Base-by-base conservation (phyloP, 257 asterid species). In the Solanum stenotomum region DNA sequence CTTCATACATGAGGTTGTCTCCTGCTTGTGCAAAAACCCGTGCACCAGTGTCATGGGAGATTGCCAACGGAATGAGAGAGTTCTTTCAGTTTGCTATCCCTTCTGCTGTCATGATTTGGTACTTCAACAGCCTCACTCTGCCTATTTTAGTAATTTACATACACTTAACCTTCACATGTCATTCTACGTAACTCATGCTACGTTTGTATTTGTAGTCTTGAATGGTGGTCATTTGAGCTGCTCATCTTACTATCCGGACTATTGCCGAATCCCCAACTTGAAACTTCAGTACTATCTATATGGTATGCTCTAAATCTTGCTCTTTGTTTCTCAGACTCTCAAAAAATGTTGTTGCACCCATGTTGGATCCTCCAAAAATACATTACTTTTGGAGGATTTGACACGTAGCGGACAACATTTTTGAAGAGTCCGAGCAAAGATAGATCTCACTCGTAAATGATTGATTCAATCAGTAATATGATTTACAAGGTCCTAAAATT, bases 161-260 rank as follows among this genome's bases (percentile, higher is more conserved):
- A 46, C 27, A 22, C 12, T 44, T 16, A 13, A 14, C 42, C 1
- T 44, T 25, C 22, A 4, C 37, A 15, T 86, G 49, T 40, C 46
- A 18, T 71, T 46, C 67, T 44, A 18, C 11, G 16, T 18, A 44
- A 81, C 8, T 46, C 25, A 81, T 81, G 42, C 42, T 29, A 49
- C 18, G 18, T 46, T 81, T 81, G 42, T 29, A 46, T 49, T 81
- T 88, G 91, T 89, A 96, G 99, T 82, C 94, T 95, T 7, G 94
- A 94, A 82, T 94, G 96, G 98, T 96, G 98, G 99, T 94, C 98
- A 37, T 96, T 90, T 91, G 98, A 96, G 93, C 91, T 95, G 42
- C 91, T 95, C 14, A 88, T 95, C 87, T 94, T 95, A 92, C 94
- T 95, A 29, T 94, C 98, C 0, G 98, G 99, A 75, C 90, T 95